Base-by-base conservation (phyloP, 225 moss, liverwort and hornwort genomes). In the Takakia lepidozioides region DNA sequence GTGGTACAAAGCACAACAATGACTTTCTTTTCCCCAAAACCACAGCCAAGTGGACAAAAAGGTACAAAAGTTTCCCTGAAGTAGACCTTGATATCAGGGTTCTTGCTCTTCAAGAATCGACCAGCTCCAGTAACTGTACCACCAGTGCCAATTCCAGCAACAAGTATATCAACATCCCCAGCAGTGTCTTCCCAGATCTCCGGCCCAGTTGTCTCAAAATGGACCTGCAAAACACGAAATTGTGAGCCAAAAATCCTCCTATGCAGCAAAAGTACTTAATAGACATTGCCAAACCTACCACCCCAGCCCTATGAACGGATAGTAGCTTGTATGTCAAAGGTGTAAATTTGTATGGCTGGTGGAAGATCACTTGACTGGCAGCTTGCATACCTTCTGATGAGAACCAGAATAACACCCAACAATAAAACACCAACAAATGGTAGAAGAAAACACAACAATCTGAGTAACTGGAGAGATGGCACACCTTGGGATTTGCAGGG, bases 181-280 rank as follows among this genome's bases (percentile, higher is more conserved):
- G 57, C 65, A 17, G 69, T 69, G 29, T 72, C 69, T 38, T 63
- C 56, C 71, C 67, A 77, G 19, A 77, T 71, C n/a, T 78, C 65
- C 43, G 78, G 65, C 19, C 76, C 78, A 29, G 73, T 78, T 5
- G 73, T 73, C 39, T 69, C 69, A 58, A 35, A 69, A 27, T 69
- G 73, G 19, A 78, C 65, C 65, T 78, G 35, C 45, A 19, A 18
- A 6, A 19, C 32, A 0, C 7, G 8, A 32, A 32, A 32, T 11
- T 32, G 10, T 32, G 32, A 32, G 32, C 32, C 0, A 32, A 32
- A 11, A 32, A 11, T 7, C 11, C 11, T 32, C 32, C 11, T 32
- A 32, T n/a, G n/a, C n/a, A n/a, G n/a, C 32, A 6, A 11, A 6
- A 32, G 11, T 11, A 7, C 32, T 32, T 32, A 11, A 6, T 11